Evolutionary conservation across 2,329 filamentous ascomycete genomes (phyloP).

Genomic region (Zasmidium citrigriseum): DNA sequence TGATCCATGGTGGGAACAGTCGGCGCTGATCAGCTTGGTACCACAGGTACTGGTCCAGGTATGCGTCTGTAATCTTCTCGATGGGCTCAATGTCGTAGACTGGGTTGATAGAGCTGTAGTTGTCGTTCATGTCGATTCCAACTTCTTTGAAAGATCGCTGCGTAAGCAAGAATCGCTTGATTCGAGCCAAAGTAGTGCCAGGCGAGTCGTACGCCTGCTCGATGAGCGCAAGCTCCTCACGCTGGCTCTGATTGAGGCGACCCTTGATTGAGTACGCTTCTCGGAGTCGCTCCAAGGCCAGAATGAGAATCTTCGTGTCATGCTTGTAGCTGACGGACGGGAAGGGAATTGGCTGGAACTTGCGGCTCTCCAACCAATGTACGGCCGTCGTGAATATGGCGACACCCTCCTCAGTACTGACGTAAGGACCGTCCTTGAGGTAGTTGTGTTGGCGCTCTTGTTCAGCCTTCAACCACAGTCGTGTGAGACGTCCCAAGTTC

Average conservation of each 20-base stretch:
- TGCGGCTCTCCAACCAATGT: constrained; percentile 96
- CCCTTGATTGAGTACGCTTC: constrained; percentile 99
- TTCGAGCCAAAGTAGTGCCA: constrained; percentile 90
- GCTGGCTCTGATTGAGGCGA: constrained; percentile 92
- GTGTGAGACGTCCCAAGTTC: constrained; percentile 90
- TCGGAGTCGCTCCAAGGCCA: constrained; percentile 87
- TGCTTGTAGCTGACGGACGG: constrained; percentile 99
- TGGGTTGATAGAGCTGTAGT: constrained; percentile 98
- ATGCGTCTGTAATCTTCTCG: constrained; percentile 98
- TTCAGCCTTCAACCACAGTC: constrained; percentile 96
- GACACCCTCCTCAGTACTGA: constrained; percentile 96
- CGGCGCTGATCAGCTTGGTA: constrained; percentile 98
- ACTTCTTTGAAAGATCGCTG: constrained; percentile 99
- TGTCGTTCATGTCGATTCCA: constrained; percentile 99
- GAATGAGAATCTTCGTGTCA: constrained; percentile 96
- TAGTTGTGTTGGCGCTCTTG: constrained; percentile 99
- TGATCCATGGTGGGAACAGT: constrained; percentile 98
- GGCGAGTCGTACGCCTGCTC: constrained; percentile 98
- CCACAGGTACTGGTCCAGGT: constrained; percentile 98
- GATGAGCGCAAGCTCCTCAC: constrained; percentile 93
- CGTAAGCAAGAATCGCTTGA: constrained; percentile 95
- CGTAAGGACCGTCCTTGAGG: constrained; percentile 98
- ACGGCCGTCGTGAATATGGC: constrained; percentile 99
- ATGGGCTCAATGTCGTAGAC: constrained; percentile 99
- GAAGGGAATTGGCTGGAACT: constrained; percentile 98